These are phyloP conservation scores for Phaeosphaeria sp. DNA, from an alignment of 2,329 filamentous ascomycete genomes.

Conservation along the genomic window DNA sequence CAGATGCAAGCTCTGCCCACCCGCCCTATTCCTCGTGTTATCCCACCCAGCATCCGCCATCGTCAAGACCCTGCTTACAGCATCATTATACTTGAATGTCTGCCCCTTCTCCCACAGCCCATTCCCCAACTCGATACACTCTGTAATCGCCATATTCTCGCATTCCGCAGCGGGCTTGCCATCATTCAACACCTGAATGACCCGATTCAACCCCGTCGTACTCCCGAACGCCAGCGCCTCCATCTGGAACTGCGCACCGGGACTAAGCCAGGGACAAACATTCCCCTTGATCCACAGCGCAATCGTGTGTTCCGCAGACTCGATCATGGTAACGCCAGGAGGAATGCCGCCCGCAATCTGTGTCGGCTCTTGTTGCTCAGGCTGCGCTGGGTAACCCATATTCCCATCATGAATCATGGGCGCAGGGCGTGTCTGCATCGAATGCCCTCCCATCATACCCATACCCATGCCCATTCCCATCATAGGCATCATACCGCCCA, in stretches of 20 bases:
- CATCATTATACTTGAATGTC: slow-evolving; percentile 41
- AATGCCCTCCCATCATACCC: slow-evolving; percentile 18
- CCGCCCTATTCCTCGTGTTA: slow-evolving; percentile 36
- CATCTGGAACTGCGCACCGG: slow-evolving; percentile 29
- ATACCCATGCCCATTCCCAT: slow-evolving; percentile 11
- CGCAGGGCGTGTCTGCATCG: slow-evolving; percentile 25
- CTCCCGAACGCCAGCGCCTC: slow-evolving; percentile 32
- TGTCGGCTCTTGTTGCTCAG: slow-evolving; percentile 30
- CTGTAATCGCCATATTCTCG: slow-evolving; percentile 37
- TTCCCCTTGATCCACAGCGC: slow-evolving; percentile 36
- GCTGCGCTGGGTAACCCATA: slow-evolving; percentile 23
- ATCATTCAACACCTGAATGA: slow-evolving; percentile 39
- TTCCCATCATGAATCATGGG: slow-evolving; percentile 32
- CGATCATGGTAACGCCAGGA: slow-evolving; percentile 32
- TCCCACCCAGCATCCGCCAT: slow-evolving; percentile 42
- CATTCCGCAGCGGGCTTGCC: slow-evolving; percentile 23
- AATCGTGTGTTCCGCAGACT: slow-evolving; percentile 33
- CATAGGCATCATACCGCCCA: slow-evolving; percentile 14
- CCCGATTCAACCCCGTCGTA: slow-evolving; percentile 33
- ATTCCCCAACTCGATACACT: slow-evolving; percentile 44
- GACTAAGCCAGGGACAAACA: slow-evolving; percentile 38
- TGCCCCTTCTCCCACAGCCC: slow-evolving; percentile 44
- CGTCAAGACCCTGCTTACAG: slow-evolving; percentile 38
- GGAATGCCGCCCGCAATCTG: slow-evolving; percentile 36
- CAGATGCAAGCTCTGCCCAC: slow-evolving; percentile 36